These are phyloP conservation scores for Leishmania martiniquensis DNA, from an alignment of 208 protist species.

Conservation along the genomic window DNA sequence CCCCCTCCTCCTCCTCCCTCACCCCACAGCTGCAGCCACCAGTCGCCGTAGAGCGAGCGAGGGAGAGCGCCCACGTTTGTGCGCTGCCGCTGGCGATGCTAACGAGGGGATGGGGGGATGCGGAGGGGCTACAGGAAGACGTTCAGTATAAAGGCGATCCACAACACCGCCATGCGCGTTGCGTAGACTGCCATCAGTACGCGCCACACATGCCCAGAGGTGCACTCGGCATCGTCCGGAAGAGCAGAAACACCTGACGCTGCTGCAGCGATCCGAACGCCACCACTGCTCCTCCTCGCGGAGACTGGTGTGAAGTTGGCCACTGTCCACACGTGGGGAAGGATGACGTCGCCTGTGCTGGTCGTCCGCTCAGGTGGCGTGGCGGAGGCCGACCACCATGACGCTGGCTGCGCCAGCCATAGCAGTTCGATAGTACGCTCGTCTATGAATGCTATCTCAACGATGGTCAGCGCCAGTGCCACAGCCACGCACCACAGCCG, in stretches of 20 bases:
- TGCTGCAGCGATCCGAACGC: neutral
- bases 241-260: neutral
- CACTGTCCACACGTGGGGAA: slow-evolving; percentile 27
- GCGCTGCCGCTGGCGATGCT: neutral
- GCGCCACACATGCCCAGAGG: slow-evolving; percentile 3
- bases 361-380: neutral
- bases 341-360: neutral
- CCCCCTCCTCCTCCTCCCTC: too few species aligned
- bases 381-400: slow-evolving; percentile 19
- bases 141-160: slow-evolving; percentile 33
- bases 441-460: slow-evolving; percentile 50
- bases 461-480: slow-evolving; percentile 44
- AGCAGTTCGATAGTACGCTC: slow-evolving; percentile 33
- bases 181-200: slow-evolving; percentile 28
- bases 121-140: slow-evolving; percentile 23
- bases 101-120: too few species aligned
- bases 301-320: neutral
- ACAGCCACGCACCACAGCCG: slow-evolving; percentile 44
- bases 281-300: neutral
- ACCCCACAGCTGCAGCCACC: too few species aligned
- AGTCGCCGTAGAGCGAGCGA: too few species aligned
- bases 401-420: slow-evolving; percentile 25
- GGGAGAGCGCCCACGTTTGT: too few species aligned
- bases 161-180: slow-evolving; percentile 33
- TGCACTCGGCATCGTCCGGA: neutral